A percentile compares a stretch with the other conserved stretches of the same genome.
phyloP scores from a whole-genome alignment of 2,329 filamentous ascomycete genomes.

The Stagonosporopsis tanaceti region DNA sequence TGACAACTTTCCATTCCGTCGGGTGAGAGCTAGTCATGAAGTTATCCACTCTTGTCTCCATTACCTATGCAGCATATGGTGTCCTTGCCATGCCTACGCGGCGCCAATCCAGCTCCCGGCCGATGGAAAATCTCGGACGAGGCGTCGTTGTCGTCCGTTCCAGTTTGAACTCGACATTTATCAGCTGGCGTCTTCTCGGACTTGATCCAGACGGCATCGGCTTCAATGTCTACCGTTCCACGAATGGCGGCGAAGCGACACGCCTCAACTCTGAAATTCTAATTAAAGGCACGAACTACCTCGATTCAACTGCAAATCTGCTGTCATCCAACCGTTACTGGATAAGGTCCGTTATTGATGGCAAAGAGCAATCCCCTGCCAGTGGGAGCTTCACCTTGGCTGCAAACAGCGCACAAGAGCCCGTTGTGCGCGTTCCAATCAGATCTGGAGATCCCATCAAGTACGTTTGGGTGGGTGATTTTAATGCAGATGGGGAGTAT shows the following conservation, averaged over 20 bases:
- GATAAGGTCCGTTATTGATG: constrained; percentile 13
- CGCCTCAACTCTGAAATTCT: constrained; percentile 13
- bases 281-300: constrained; percentile 15
- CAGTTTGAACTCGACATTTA: constrained; percentile 4
- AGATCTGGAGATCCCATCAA: constrained; percentile 1
- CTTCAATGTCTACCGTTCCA: constrained; percentile 20
- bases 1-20: too few species aligned
- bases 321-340: constrained; percentile 5
- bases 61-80: background rate
- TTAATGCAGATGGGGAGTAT: constrained; percentile 20
- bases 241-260: background rate
- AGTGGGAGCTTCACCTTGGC: constrained; percentile 16
- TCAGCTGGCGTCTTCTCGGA: constrained; percentile 19
- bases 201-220: constrained; percentile 10
- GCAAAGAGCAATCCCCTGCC: constrained; percentile 7
- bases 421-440: constrained; percentile 13
- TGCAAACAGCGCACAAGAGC: constrained; percentile 8
- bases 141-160: constrained; percentile 13
- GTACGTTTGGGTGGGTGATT: constrained; percentile 21
- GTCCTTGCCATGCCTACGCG: background rate
- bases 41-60: background rate
- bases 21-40: background rate
- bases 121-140: constrained; percentile 17
- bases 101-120: background rate
- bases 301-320: constrained; percentile 11